Evolutionary conservation across 1,284 basidiomycete species (phyloP).

Genomic region (Phellopilus nigrolimitatus): DNA sequence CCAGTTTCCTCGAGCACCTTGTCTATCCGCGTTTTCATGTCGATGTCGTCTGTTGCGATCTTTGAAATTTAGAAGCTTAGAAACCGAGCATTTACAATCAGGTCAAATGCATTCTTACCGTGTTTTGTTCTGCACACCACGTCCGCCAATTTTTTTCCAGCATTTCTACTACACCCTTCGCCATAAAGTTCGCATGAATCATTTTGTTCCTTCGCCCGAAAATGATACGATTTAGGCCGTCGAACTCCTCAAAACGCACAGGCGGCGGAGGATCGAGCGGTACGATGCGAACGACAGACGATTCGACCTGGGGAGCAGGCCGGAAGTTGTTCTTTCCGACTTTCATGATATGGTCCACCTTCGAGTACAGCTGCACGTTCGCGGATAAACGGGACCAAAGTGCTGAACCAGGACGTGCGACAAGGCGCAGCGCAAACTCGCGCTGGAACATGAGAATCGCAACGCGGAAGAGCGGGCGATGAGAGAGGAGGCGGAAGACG

Average conservation of each 20-base stretch:
- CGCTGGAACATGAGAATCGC: slow-evolving; percentile 99
- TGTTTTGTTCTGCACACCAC: slow-evolving; percentile 83
- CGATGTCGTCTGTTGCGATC: slow-evolving; percentile 68
- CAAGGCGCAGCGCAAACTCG: slow-evolving; percentile 92
- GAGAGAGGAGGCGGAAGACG: slow-evolving; percentile 94
- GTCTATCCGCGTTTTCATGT: slow-evolving; percentile 75
- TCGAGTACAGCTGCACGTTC: slow-evolving; percentile 94
- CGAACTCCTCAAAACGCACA: slow-evolving; percentile 95
- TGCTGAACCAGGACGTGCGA: slow-evolving; percentile 80
- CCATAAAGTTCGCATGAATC: slow-evolving; percentile 82
- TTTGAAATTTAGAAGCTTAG: slow-evolving; percentile 30
- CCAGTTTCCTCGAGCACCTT: slow-evolving; percentile 66
- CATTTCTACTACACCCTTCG: slow-evolving; percentile 93
- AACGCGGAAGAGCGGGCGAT: slow-evolving; percentile 89
- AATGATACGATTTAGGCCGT: slow-evolving; percentile 88
- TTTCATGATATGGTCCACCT: slow-evolving; percentile 96
- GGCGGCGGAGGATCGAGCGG: slow-evolving; percentile 95
- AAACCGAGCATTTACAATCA: slow-evolving; percentile 19
- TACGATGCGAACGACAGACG: slow-evolving; percentile 85
- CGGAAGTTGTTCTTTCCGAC: slow-evolving; percentile 96
- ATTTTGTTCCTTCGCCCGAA: slow-evolving; percentile 93
- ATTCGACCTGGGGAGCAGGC: slow-evolving; percentile 94
- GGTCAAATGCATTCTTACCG: slow-evolving; percentile 37
- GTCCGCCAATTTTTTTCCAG: slow-evolving; percentile 92
- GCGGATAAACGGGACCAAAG: slow-evolving; percentile 95